Percentiles rank a stretch among this genome's conserved stretches.
These are phyloP conservation scores for Tetrahymena borealis DNA, from an alignment of 73 alveolate species.

Conservation along the genomic window DNA sequence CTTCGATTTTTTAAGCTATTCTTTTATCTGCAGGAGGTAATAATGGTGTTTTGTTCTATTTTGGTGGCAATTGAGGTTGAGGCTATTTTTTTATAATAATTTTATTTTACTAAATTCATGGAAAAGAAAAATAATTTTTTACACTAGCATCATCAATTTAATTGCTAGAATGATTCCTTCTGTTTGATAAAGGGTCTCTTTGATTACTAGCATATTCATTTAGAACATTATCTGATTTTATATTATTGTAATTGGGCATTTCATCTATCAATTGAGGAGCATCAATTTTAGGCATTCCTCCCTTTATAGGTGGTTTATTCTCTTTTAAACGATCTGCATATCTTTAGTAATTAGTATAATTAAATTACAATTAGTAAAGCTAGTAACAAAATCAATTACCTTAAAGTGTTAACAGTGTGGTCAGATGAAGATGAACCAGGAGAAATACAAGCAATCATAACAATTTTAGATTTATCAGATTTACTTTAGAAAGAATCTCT, in stretches of 20 bases:
- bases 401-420: constrained; percentile 91
- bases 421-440: constrained; percentile 94
- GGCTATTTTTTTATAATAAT: not conserved
- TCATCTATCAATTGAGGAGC: not conserved
- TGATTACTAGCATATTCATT: not conserved
- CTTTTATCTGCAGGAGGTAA: constrained; percentile 18
- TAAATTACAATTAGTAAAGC: too few relatives aligned
- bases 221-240: not conserved
- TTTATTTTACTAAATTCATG: not conserved
- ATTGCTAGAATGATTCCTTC: not conserved
- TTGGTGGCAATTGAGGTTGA: not conserved
- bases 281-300: not conserved
- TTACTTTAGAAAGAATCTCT: constrained; percentile 92
- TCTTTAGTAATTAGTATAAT: constrained; percentile 1
- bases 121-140: not conserved
- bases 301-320: constrained; percentile 8
- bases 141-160: not conserved
- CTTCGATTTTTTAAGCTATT: constrained; percentile 28
- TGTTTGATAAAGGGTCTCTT: not conserved
- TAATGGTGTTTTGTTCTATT: constrained; percentile 23
- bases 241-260: not conserved
- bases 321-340: constrained; percentile 51
- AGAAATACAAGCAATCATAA: constrained; percentile 94
- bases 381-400: constrained; percentile 77
- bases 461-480: constrained; percentile 75